phyloP scores from a whole-genome alignment of 2,329 filamentous ascomycete genomes.

The Fonsecaea nubica region DNA sequence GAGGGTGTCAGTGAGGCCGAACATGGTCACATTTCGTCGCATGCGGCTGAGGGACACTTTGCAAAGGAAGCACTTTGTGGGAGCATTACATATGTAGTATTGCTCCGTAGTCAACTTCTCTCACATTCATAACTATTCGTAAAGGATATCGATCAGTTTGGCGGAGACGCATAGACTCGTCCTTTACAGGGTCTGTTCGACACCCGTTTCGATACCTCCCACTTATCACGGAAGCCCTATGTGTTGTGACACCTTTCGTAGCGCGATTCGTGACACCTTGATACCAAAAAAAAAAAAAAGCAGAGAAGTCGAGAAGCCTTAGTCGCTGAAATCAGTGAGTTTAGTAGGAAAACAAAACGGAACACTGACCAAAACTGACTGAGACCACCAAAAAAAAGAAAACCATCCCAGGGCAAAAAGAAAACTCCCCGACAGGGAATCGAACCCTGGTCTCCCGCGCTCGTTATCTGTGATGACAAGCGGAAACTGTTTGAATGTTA shows the following conservation, averaged over 20 bases:
- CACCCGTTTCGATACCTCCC: background rate
- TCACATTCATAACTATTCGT: too few species aligned
- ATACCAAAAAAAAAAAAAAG: background rate
- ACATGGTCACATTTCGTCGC: too few species aligned
- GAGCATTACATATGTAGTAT: too few species aligned
- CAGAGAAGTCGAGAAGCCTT: background rate
- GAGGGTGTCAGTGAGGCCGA: too few species aligned
- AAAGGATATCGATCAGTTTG: too few species aligned
- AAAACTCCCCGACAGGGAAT: slow-evolving; percentile 32
- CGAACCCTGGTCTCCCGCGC: slow-evolving; percentile 36
- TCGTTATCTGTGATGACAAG: slow-evolving; percentile 32
- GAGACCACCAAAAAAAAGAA: background rate
- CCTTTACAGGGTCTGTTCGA: background rate
- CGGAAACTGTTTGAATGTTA: slow-evolving; percentile 29
- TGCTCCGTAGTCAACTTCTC: too few species aligned
- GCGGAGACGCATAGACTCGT: too few species aligned
- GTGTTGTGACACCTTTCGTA: too few species aligned
- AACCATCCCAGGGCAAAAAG: slow-evolving; percentile 7
- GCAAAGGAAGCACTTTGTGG: too few species aligned
- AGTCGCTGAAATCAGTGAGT: background rate
- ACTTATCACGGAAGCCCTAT: too few species aligned
- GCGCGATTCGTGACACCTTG: background rate
- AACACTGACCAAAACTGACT: background rate
- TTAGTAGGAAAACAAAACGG: background rate
- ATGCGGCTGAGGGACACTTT: too few species aligned